Conservation (phyloP, 768 basidiomycete genomes). For the Pisolithus sp. region DNA sequence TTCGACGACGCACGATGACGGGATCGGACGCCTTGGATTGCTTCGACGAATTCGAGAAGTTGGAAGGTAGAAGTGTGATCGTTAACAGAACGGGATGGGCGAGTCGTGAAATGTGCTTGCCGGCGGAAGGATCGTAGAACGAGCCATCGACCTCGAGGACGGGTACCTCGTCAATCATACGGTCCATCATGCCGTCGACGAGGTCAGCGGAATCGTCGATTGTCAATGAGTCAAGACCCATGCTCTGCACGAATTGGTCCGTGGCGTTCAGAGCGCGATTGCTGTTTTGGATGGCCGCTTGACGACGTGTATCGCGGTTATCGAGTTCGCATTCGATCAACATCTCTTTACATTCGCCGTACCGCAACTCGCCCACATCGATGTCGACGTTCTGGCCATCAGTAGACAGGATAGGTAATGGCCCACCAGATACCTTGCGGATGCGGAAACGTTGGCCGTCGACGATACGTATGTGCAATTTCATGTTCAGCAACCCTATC, state of each 20-base stretch:
- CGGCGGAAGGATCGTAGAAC: slow-evolving; percentile 86
- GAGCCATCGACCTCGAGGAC: slow-evolving; percentile 94
- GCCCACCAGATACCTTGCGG: slow-evolving; percentile 89
- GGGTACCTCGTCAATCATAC: slow-evolving; percentile 96
- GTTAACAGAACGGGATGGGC: slow-evolving; percentile 94
- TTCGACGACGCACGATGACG: slow-evolving; percentile 84
- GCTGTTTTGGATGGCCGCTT: slow-evolving; percentile 6
- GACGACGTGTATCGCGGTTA: slow-evolving; percentile 46
- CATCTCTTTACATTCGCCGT: slow-evolving; percentile 98
- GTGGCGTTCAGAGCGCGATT: slow-evolving; percentile 61
- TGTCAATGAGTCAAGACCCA: slow-evolving; percentile 70
- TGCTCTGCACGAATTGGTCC: slow-evolving; percentile 80
- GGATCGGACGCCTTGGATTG: slow-evolving; percentile 60
- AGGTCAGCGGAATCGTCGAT: slow-evolving; percentile 70
- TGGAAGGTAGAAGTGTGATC: slow-evolving; percentile 71
- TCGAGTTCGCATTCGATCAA: slow-evolving; percentile 88
- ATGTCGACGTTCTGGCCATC: slow-evolving; percentile 95
- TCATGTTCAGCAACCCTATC: slow-evolving; percentile 88
- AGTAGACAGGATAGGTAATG: slow-evolving; percentile 78
- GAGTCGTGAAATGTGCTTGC: slow-evolving; percentile 79
- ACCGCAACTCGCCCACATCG: slow-evolving; percentile 88
- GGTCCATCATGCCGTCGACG: slow-evolving; percentile 88
- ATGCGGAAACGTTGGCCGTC: slow-evolving; percentile 89
- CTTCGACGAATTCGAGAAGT: slow-evolving; percentile 21
- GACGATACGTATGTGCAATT: slow-evolving; percentile 89